Conservation (phyloP, 1,284 basidiomycete species). For the Ustilago crameri region DNA sequence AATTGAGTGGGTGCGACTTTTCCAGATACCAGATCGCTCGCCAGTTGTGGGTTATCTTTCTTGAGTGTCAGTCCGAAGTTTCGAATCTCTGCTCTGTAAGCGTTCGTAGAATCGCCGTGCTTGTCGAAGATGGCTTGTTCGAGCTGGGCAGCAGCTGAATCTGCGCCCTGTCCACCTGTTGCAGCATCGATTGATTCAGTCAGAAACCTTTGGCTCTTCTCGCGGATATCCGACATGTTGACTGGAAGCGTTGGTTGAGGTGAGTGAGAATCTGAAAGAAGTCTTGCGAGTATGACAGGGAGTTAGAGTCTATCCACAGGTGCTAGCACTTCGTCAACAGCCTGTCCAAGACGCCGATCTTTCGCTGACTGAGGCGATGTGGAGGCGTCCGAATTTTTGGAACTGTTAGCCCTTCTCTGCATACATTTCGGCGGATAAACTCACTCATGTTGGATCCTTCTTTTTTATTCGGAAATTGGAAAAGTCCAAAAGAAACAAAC, state of each 20-base stretch:
- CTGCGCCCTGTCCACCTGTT: constrained; percentile 18
- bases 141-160: constrained; percentile 23
- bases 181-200: constrained; percentile 33
- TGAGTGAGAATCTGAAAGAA: neutral
- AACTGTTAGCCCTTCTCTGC: no score
- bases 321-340: neutral
- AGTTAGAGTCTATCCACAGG: no score
- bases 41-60: constrained; percentile 44
- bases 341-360: neutral
- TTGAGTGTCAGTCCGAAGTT: constrained; percentile 44
- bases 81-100: constrained; percentile 38
- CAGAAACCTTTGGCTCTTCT: constrained; percentile 36
- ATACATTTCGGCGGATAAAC: no score
- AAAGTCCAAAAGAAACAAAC: no score
- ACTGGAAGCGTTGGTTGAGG: neutral
- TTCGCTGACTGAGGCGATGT: neutral
- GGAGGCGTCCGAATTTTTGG: no score
- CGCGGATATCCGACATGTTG: constrained; percentile 37
- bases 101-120: constrained; percentile 32
- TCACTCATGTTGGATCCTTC: no score
- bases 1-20: constrained; percentile 15
- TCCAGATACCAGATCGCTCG: constrained; percentile 16
- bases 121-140: constrained; percentile 38
- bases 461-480: no score
- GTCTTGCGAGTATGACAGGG: no score